Evolutionary conservation across 345 rosid species (phyloP).

Genomic region (Luvunga scandens): DNA sequence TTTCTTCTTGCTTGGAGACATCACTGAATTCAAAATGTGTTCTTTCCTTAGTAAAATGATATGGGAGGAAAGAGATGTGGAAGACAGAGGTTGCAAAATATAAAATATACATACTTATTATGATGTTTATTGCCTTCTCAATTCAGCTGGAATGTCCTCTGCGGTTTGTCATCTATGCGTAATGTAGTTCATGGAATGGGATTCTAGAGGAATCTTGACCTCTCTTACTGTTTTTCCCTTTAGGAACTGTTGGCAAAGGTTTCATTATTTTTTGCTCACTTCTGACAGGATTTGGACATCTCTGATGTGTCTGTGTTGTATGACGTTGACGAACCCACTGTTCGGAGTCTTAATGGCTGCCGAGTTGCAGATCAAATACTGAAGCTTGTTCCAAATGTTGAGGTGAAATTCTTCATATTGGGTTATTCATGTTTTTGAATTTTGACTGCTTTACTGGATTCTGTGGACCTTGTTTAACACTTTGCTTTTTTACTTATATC

Average conservation of each 20-base stretch:
- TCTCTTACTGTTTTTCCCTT: background rate
- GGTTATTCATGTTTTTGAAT: background rate
- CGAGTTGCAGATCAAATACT: constrained; percentile 76
- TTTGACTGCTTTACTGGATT: background rate
- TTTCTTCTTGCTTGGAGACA: background rate
- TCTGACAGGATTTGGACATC: constrained; percentile 59
- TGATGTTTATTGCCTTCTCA: background rate
- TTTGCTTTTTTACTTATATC: background rate
- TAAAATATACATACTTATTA: background rate
- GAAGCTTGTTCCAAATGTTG: constrained; percentile 60
- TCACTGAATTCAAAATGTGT: background rate
- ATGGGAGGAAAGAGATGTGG: background rate
- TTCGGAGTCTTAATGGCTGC: constrained; percentile 73
- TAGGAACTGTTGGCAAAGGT: background rate
- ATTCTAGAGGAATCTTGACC: background rate
- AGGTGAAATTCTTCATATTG: constrained; percentile 35
- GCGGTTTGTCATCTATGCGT: background rate
- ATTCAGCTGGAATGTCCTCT: background rate
- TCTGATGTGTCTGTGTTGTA: constrained; percentile 46
- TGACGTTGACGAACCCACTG: constrained; percentile 63
- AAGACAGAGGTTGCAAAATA: background rate
- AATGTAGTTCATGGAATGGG: background rate
- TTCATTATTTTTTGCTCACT: background rate
- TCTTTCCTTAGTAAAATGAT: background rate
- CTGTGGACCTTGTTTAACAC: background rate